Conservation (phyloP, 2,329 filamentous ascomycete species). For the Microsporum canis region DNA sequence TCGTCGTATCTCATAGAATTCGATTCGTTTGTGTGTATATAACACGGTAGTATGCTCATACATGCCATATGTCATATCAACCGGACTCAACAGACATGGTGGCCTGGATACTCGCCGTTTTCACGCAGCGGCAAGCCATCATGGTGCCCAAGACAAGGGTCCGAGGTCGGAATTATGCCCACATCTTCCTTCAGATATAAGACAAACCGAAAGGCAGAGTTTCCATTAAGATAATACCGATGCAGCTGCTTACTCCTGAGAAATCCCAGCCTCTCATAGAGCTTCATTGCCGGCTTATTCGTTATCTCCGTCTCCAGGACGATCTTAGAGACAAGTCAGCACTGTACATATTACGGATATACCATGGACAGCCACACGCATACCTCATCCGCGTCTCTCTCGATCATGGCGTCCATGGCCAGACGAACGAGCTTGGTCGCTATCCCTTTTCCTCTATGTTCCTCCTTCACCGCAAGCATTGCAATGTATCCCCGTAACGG, state of each 20-base stretch:
- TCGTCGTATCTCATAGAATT: background rate
- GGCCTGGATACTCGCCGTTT: conserved; percentile 12
- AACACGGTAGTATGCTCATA: background rate
- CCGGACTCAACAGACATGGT: conserved; percentile 5
- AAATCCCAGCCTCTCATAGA: conserved; percentile 90
- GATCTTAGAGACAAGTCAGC: conserved; percentile 38
- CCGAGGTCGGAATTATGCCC: conserved; percentile 30
- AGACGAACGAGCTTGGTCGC: conserved; percentile 78
- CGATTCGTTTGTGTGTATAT: background rate
- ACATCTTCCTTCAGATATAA: conserved; percentile 60
- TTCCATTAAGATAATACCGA: conserved; percentile 92
- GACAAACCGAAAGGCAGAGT: conserved; percentile 81
- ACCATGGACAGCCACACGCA: background rate
- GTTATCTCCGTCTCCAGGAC: conserved; percentile 93
- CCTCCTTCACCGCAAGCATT: conserved; percentile 84
- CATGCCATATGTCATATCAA: background rate
- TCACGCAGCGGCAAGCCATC: conserved; percentile 13
- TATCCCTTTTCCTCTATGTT: conserved; percentile 72
- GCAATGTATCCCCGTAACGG: conserved; percentile 91
- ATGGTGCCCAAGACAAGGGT: conserved; percentile 19
- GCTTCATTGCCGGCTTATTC: conserved; percentile 75
- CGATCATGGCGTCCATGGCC: conserved; percentile 84
- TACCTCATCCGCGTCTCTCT: conserved; percentile 71
- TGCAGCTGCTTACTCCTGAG: conserved; percentile 84
- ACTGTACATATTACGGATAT: background rate